Evolutionary conservation across 805 yeast genomes (phyloP), one percentile per base, ranked within the genome.

Genomic region (Starmerella powellii): DNA sequence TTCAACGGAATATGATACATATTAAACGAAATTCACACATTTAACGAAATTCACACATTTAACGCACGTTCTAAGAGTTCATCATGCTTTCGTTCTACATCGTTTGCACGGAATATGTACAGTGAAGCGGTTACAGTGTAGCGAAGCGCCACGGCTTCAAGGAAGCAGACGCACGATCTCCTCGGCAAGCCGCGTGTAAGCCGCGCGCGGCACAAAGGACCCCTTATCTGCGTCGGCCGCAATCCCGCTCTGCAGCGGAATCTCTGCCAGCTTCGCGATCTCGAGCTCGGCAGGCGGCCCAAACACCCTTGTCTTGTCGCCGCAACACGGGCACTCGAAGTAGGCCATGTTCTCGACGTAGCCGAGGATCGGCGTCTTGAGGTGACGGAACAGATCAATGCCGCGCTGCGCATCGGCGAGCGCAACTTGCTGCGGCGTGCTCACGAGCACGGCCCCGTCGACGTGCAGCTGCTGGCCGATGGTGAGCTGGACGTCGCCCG

Each of bases 391-490:
- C 88, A 84, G 78, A 10, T 80, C 66, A 10, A 83, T 73, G 0
- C 94, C 94, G 49, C 84, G 77, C 17, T 76, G 72, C 0, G 84
- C 93, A 56, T 84, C 94, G 5, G 78, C 68, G 20, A 83, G 59
- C 0, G 94, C 94, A 31, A 84, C 72, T 49, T 84, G 94, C 57
- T 84, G 94, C 0, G 93, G 88, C 0, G 94, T 84, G 0, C 86
- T 75, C 1, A 84, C 94, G 30, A 84, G 73, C 1, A 84, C 71
- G 0, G 93, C 84, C 0, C 94, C 94, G 52, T 77, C 80, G 0
- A 84, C 73, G 35, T 70, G 68, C n/a, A 80, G 58, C 52, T 76
- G 80, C 59, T 84, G 94, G 21, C 85, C 76, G n/a, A 84, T 66
- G 0, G 93, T 80, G 41, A 84, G 65, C 54, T 84, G 94, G 0